phyloP scores from a whole-genome alignment of 441 rosid species.

The Daphne laureola region DNA sequence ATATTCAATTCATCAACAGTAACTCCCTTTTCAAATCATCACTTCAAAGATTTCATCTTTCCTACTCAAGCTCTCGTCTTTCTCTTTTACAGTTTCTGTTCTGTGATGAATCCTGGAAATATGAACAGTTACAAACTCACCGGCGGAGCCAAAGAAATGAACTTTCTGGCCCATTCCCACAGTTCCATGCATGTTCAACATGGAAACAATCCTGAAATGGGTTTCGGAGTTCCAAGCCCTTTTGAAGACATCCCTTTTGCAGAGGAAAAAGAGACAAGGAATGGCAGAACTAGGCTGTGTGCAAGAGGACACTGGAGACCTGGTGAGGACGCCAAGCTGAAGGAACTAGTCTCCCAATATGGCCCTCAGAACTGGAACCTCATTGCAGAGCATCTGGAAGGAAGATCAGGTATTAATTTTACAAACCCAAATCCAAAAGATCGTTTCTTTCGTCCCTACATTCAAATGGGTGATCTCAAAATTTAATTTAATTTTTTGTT shows the following conservation, averaged over 20 bases:
- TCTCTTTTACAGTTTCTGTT: not conserved
- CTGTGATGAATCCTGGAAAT: constrained; percentile 29
- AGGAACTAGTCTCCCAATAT: constrained; percentile 71
- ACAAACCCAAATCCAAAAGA: not conserved
- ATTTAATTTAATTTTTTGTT: too few relatives aligned
- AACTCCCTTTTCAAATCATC: constrained; percentile 6
- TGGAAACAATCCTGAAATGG: constrained; percentile 17
- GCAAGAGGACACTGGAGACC: constrained; percentile 97
- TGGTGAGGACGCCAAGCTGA: constrained; percentile 82
- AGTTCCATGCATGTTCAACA: constrained; percentile 20
- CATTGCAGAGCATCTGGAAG: constrained; percentile 80
- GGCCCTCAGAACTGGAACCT: constrained; percentile 99
- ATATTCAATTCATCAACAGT: not conserved
- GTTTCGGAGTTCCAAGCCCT: constrained; percentile 25
- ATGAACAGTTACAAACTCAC: constrained; percentile 8
- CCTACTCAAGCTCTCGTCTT: constrained; percentile 2
- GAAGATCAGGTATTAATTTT: constrained; percentile 85
- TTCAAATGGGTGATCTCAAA: not conserved
- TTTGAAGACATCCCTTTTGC: too few relatives aligned
- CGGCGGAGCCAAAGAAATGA: constrained; percentile 20
- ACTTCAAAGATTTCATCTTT: constrained; percentile 3
- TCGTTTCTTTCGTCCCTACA: not conserved
- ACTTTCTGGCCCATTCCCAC: constrained; percentile 25
- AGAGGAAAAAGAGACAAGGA: constrained; percentile 15
- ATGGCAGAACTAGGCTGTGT: constrained; percentile 34